Base-by-base conservation (phyloP, 768 basidiomycete genomes). In the Leccinum longicurvipes region DNA sequence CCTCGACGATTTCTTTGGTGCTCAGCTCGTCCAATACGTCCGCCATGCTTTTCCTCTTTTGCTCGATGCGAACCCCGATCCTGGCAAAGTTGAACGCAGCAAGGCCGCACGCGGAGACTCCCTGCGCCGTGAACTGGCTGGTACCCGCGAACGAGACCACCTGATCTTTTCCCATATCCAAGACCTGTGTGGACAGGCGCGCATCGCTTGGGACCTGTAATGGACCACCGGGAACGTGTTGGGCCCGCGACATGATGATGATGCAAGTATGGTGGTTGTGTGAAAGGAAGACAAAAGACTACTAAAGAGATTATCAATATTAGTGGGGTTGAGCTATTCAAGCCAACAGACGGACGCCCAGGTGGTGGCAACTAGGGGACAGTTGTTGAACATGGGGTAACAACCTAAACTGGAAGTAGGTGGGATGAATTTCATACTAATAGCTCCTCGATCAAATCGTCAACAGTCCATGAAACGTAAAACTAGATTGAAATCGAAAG, bases 51-150 rank as follows among this genome's bases (percentile, higher is more conserved):
- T 25, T 44, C 11, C 8, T 54, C 21, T 46, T 31, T 8, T 60
- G 47, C 9, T 67, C 63, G 25, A 67, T 59, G n/a, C 62, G 65
- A 31, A 84, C 76, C 9, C 78, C 72, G 7, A 82, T 60, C 51
- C 84, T 74, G 11, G 80, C 82, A 57, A 83, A 86, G 63, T 87
- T 87, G 63, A 87, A 68, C 2, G 82, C 81, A 23, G 86, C 86
- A 24, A 89, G 74, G 17, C 87, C 87, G 57, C 86, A 88, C 3
- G 85, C 77, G 41, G 86, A 81, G 28, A 71, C 60, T 3, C 69
- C 67, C 24, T 57, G 69, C 11, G 76, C 73, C n/a, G 69, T 69
- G 56, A 86, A 87, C 59, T 87, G 86, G 45, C 85, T 80, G 12
- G 80, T 76, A 17, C 83, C 81, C 6, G 63, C 67, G 57, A 79